phyloP scores from a whole-genome alignment of 257 asterid genomes.

The Ballota nigra region DNA sequence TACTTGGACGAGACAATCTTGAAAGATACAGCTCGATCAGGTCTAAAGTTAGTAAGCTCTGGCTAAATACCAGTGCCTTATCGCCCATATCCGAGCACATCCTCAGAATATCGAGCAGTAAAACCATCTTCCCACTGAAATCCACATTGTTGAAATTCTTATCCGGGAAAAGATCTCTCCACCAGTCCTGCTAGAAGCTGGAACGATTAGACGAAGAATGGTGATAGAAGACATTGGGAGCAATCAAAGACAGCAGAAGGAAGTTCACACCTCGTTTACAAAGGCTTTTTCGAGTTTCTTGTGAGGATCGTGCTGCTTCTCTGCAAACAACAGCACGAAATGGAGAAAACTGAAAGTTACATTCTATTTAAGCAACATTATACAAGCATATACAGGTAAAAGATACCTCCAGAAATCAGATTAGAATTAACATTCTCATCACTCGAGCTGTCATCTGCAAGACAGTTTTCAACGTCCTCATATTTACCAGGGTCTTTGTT shows the following conservation, averaged over 20 bases:
- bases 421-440: constrained; percentile 75
- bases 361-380: background rate
- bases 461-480: constrained; percentile 56
- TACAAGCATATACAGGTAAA: background rate
- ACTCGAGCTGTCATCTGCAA: constrained; percentile 68
- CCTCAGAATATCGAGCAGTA: constrained; percentile 75
- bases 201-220: background rate
- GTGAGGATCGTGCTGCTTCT: constrained; percentile 51
- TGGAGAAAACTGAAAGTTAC: background rate
- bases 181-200: constrained; percentile 71
- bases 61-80: constrained; percentile 90
- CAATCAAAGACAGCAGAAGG: background rate
- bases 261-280: constrained; percentile 52
- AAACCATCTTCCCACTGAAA: constrained; percentile 90
- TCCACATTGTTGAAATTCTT: constrained; percentile 57
- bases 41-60: constrained; percentile 78
- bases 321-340: constrained; percentile 40
- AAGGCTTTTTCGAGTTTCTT: constrained; percentile 49
- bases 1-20: constrained; percentile 55
- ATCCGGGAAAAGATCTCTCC: constrained; percentile 73
- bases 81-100: constrained; percentile 84
- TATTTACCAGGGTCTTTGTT: constrained; percentile 52
- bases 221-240: background rate
- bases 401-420: constrained; percentile 66
- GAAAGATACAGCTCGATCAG: constrained; percentile 78